phyloP scores from a whole-genome alignment of 306 rosid species.

The Cucurbita ficifolia region DNA sequence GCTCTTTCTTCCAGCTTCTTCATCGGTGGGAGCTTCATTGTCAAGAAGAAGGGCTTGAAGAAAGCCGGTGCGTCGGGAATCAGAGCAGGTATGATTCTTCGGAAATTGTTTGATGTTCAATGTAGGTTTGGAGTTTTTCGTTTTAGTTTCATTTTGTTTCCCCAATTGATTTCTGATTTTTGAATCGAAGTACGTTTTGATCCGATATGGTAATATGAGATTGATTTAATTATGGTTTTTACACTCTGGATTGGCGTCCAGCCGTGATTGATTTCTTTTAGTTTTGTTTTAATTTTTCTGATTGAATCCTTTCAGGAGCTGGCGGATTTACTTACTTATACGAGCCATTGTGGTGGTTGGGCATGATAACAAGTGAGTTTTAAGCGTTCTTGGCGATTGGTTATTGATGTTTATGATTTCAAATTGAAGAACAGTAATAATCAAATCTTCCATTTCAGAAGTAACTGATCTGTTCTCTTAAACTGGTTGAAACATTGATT shows the following conservation, averaged over 20 bases:
- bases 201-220: background rate
- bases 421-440: background rate
- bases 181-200: background rate
- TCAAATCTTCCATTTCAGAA: background rate
- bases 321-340: slow-evolving; percentile 77
- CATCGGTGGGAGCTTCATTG: slow-evolving; percentile 76
- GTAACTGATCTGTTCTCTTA: background rate
- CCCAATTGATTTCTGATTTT: background rate
- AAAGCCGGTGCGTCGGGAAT: slow-evolving; percentile 68
- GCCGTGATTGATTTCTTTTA: background rate
- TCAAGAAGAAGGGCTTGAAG: slow-evolving; percentile 86
- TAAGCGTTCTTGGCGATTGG: background rate
- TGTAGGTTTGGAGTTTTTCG: background rate
- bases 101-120: background rate
- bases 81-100: slow-evolving; percentile 45
- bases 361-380: slow-evolving; percentile 76
- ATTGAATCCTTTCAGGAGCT: slow-evolving; percentile 22
- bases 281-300: background rate
- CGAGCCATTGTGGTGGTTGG: slow-evolving; percentile 86
- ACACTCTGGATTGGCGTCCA: background rate
- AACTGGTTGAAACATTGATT: background rate
- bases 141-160: background rate
- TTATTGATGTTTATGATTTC: background rate
- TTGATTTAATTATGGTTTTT: background rate
- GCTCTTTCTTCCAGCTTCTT: slow-evolving; percentile 72